Evolutionary conservation across 306 rosid genomes (phyloP).

Genomic region (Carpinus viminea): DNA sequence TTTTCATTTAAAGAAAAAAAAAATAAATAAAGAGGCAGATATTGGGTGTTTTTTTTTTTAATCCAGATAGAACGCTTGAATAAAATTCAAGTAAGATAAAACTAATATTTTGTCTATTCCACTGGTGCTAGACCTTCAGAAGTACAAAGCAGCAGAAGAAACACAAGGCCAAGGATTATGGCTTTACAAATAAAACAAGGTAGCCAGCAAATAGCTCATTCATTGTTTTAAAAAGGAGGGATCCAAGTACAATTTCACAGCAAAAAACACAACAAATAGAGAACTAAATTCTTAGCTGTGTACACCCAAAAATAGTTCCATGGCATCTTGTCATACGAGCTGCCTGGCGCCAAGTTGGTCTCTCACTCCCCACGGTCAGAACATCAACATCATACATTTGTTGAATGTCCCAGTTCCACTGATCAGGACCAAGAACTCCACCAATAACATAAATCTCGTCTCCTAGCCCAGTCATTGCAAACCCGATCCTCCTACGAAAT

Average conservation of each 20-base stretch:
- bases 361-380: slow-evolving; percentile 67
- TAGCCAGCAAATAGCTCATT: slow-evolving; percentile 39
- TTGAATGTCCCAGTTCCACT: slow-evolving; percentile 70
- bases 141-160: slow-evolving; percentile 28
- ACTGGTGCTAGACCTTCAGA: slow-evolving; percentile 12
- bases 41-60: too few species aligned
- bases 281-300: slow-evolving; percentile 77
- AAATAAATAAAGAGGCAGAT: too few species aligned
- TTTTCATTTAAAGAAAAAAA: too few species aligned
- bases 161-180: slow-evolving; percentile 36
- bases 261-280: slow-evolving; percentile 29
- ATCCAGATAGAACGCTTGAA: not conserved
- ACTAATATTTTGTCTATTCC: slow-evolving; percentile 22
- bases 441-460: slow-evolving; percentile 82
- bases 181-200: slow-evolving; percentile 45
- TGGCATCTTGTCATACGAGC: slow-evolving; percentile 86
- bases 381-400: slow-evolving; percentile 88
- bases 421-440: slow-evolving; percentile 84
- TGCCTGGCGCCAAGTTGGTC: slow-evolving; percentile 82
- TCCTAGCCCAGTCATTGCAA: slow-evolving; percentile 74
- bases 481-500: slow-evolving; percentile 79
- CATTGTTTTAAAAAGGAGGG: slow-evolving; percentile 36
- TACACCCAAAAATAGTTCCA: slow-evolving; percentile 90
- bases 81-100: slow-evolving; percentile 16
- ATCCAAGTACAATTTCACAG: slow-evolving; percentile 33